Evolutionary conservation across 1,284 basidiomycete genomes (phyloP).

Genomic region (Cryptococcus sp.): DNA sequence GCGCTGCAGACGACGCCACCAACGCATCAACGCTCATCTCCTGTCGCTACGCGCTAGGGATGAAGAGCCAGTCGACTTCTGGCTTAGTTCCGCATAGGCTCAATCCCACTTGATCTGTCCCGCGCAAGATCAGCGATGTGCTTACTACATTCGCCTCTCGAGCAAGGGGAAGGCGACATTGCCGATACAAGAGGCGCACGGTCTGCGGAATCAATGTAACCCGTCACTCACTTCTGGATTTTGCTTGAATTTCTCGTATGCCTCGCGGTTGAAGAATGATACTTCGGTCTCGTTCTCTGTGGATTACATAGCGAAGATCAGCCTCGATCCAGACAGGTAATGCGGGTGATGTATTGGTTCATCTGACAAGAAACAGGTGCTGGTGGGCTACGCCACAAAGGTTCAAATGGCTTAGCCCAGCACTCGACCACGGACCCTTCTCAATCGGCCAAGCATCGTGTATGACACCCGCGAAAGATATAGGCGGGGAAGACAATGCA

Average conservation of each 20-base stretch:
- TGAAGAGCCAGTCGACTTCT: no score
- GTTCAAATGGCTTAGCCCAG: no score
- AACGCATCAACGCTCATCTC: no score
- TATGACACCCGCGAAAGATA: no score
- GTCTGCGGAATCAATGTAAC: neutral
- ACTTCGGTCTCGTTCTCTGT: slow-evolving; percentile 93
- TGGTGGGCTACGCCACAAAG: no score
- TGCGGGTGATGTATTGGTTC: no score
- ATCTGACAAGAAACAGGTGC: no score
- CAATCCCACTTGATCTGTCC: slow-evolving; percentile 1
- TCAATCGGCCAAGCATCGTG: no score
- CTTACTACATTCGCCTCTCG: neutral
- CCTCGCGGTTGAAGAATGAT: slow-evolving; percentile 77
- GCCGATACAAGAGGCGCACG: neutral
- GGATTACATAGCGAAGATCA: neutral
- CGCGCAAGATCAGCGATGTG: neutral
- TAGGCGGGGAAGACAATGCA: neutral
- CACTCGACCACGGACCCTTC: no score
- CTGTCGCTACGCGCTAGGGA: no score
- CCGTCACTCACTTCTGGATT: slow-evolving; percentile 68
- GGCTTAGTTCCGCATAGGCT: neutral
- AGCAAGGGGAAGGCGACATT: neutral
- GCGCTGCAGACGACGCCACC: no score
- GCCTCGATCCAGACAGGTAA: neutral
- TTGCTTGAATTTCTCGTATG: slow-evolving; percentile 76